Evolutionary conservation across 2,329 filamentous ascomycete species (phyloP).

Genomic region (Colletotrichum sp.): DNA sequence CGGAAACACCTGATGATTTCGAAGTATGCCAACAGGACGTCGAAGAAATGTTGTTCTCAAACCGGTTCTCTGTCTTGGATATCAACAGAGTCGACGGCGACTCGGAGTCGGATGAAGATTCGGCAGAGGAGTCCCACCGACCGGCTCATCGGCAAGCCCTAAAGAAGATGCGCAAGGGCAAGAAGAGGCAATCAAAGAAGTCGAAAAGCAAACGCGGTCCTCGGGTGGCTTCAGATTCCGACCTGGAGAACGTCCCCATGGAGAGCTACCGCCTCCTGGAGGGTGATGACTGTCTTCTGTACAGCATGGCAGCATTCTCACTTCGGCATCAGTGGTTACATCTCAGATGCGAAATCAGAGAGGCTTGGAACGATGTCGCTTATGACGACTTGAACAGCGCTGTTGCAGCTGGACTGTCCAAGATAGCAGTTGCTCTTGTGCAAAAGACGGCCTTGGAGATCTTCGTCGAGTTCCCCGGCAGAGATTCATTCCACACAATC

Average conservation of each 20-base stretch:
- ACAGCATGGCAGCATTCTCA: conserved; percentile 40
- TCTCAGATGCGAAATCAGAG: conserved; percentile 43
- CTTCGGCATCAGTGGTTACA: conserved; percentile 39
- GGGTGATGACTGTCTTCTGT: conserved; percentile 29
- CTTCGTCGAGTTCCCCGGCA: conserved; percentile 49
- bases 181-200: conserved; percentile 11
- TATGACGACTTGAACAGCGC: conserved; percentile 49
- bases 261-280: conserved; percentile 49
- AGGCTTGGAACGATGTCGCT: conserved; percentile 46
- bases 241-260: conserved; percentile 39
- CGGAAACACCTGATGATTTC: background rate
- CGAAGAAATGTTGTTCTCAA: background rate
- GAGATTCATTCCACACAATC: conserved; percentile 46
- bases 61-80: background rate
- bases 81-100: background rate
- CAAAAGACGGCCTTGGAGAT: conserved; percentile 40
- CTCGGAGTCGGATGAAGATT: background rate
- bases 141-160: background rate
- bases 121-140: background rate
- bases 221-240: conserved; percentile 1
- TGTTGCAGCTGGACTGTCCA: conserved; percentile 46
- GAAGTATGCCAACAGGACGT: background rate
- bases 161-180: conserved; percentile 18
- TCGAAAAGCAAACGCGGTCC: background rate
- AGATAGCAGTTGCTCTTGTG: conserved; percentile 44